Evolutionary conservation across 352 stramenopile genomes (phyloP).

Genomic region (Phytophthora pseudosyringae): DNA sequence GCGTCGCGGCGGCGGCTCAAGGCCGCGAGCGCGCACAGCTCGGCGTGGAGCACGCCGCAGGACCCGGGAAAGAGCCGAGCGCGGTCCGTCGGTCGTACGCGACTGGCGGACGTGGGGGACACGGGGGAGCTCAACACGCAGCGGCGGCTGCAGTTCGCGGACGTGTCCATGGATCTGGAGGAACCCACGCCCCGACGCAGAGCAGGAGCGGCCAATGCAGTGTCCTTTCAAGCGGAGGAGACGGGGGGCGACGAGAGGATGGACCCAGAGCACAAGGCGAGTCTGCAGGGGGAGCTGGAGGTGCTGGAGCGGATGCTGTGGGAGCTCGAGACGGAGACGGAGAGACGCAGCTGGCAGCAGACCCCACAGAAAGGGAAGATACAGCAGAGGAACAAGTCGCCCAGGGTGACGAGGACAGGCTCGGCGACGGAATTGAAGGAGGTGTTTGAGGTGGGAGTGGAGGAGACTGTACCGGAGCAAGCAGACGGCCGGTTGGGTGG

Average conservation of each 20-base stretch:
- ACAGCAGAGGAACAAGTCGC: conserved; percentile 10
- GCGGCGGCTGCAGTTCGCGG: conserved; percentile 28
- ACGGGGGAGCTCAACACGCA: conserved; percentile 29
- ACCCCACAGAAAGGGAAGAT: conserved; percentile 25
- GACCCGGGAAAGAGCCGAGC: neutral
- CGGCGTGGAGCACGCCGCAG: conserved; percentile 22
- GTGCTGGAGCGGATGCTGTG: conserved; percentile 51
- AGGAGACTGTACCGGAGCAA: conserved; percentile 10
- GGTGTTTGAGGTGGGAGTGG: neutral
- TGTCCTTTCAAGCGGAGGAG: conserved; percentile 40
- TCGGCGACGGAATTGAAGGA: conserved; percentile 1
- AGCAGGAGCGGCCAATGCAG: conserved; percentile 7
- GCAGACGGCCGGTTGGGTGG: conserved; percentile 1
- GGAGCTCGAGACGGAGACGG: conserved; percentile 48
- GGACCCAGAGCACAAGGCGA: conserved; percentile 26
- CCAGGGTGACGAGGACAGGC: conserved; percentile 2
- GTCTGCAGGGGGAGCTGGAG: conserved; percentile 44
- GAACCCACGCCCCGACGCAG: conserved; percentile 17
- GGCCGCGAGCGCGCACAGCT: conserved; percentile 13
- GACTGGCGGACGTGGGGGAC: conserved; percentile 15
- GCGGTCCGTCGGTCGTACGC: conserved; percentile 2
- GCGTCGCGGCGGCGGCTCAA: conserved; percentile 7
- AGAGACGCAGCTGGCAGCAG: conserved; percentile 23
- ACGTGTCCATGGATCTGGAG: conserved; percentile 32
- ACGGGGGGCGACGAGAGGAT: conserved; percentile 16